Evolutionary conservation across 176 grass and related monocot genomes (phyloP).

Genomic region (Paspalum vaginatum): DNA sequence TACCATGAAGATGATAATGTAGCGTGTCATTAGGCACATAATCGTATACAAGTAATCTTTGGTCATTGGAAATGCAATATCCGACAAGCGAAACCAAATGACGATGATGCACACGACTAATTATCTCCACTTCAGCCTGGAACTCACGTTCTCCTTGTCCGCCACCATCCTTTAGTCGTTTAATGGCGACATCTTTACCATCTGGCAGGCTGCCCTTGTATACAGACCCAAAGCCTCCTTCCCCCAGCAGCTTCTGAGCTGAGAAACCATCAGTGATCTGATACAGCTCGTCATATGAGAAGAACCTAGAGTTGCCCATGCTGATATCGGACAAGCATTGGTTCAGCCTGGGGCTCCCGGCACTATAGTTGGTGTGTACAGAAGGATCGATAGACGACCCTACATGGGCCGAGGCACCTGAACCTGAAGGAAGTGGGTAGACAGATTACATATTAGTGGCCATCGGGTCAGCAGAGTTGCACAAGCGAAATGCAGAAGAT

Average conservation of each 20-base stretch:
- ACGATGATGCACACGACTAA: conserved; percentile 84
- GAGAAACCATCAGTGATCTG: conserved; percentile 84
- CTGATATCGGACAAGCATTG: conserved; percentile 64
- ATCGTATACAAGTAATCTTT: conserved; percentile 88
- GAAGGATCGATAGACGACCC: conserved; percentile 51
- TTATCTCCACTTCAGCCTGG: conserved; percentile 92
- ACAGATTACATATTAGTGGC: not conserved
- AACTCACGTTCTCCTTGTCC: conserved; percentile 95
- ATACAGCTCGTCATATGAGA: conserved; percentile 76
- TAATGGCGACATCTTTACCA: conserved; percentile 78
- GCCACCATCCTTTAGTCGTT: conserved; percentile 69
- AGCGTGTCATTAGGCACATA: conserved; percentile 80
- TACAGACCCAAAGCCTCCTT: conserved; percentile 87
- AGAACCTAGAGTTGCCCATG: conserved; percentile 63
- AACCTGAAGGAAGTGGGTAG: conserved; percentile 31
- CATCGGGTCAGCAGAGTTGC: not conserved
- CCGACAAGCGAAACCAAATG: conserved; percentile 95
- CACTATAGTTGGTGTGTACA: conserved; percentile 44
- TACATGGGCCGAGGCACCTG: conserved; percentile 26
- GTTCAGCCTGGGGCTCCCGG: conserved; percentile 46
- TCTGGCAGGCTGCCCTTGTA: conserved; percentile 73
- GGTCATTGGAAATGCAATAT: conserved; percentile 70
- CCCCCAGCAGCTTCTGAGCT: conserved; percentile 65
- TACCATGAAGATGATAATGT: conserved; percentile 93
- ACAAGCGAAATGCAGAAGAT: not conserved